phyloP scores from a whole-genome alignment of 2,329 filamentous ascomycete genomes.

The Fusarium algeriense region DNA sequence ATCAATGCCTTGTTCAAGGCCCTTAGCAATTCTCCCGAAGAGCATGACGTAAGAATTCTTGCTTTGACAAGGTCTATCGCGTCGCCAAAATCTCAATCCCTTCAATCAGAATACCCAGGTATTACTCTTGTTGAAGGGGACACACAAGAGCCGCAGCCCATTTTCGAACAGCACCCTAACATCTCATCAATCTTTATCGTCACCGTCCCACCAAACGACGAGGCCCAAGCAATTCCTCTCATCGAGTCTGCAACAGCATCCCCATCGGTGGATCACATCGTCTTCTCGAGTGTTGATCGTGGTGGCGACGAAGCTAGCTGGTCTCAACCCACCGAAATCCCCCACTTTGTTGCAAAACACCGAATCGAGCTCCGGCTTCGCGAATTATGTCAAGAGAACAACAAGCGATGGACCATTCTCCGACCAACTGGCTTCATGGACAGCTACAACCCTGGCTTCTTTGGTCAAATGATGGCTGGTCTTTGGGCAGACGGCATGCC shows the following conservation, averaged over 20 bases:
- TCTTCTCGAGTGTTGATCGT: constrained; percentile 38
- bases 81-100: constrained; percentile 1
- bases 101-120: background rate
- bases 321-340: constrained; percentile 27
- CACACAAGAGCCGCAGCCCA: constrained; percentile 6
- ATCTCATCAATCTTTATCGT: constrained; percentile 46
- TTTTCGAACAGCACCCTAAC: constrained; percentile 38
- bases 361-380: constrained; percentile 31
- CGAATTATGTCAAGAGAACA: background rate
- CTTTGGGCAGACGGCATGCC: constrained; percentile 44
- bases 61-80: constrained; percentile 20
- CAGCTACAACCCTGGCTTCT: constrained; percentile 42
- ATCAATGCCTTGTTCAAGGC: constrained; percentile 19
- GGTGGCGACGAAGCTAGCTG: constrained; percentile 26
- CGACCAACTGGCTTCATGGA: constrained; percentile 49
- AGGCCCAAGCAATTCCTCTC: constrained; percentile 41
- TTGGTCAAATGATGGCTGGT: constrained; percentile 46
- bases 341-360: constrained; percentile 39
- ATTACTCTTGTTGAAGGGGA: constrained; percentile 31
- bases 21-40: background rate
- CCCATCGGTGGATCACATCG: constrained; percentile 29
- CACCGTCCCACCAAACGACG: constrained; percentile 46
- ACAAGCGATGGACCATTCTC: constrained; percentile 44
- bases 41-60: background rate
- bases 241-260: constrained; percentile 38